Percentiles rank a stretch among this genome's conserved stretches.
phyloP scores from a whole-genome alignment of 345 rosid species.

The Theobroma cacao region DNA sequence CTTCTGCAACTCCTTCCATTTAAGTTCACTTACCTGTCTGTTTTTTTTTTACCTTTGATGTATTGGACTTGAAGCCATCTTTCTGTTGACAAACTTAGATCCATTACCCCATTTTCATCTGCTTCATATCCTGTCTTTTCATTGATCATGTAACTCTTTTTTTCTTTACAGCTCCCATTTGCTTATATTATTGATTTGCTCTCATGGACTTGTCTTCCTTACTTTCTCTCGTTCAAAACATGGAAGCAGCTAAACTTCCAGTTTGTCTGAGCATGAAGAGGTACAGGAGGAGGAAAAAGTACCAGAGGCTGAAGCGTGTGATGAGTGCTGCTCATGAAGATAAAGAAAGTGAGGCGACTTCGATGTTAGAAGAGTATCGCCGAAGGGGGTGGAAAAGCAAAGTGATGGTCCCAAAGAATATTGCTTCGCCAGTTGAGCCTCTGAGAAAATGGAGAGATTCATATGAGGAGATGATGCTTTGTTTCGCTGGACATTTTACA shows the following conservation, averaged over 20 bases:
- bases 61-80: neutral
- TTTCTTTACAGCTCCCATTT: neutral
- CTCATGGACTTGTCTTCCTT: neutral
- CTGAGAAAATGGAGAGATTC: constrained; percentile 16
- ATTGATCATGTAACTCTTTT: neutral
- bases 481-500: neutral
- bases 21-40: neutral
- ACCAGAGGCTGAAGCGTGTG: constrained; percentile 5
- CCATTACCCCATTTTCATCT: neutral
- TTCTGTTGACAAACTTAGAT: neutral
- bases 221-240: neutral
- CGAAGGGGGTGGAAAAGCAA: neutral
- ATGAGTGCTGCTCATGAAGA: neutral
- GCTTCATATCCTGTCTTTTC: too few relatives aligned
- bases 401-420: neutral
- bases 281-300: constrained; percentile 8
- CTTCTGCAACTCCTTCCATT: neutral
- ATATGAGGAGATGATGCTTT: constrained; percentile 11
- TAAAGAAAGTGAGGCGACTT: neutral
- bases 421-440: neutral
- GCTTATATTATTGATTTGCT: neutral
- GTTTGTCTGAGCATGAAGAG: constrained; percentile 1
- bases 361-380: neutral
- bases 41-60: neutral
- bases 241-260: neutral